Percentiles rank a stretch among this genome's conserved stretches.
These are phyloP conservation scores for Penicillium crystallinum DNA, from an alignment of 495 filamentous ascomycete genomes.

Conservation along the genomic window DNA sequence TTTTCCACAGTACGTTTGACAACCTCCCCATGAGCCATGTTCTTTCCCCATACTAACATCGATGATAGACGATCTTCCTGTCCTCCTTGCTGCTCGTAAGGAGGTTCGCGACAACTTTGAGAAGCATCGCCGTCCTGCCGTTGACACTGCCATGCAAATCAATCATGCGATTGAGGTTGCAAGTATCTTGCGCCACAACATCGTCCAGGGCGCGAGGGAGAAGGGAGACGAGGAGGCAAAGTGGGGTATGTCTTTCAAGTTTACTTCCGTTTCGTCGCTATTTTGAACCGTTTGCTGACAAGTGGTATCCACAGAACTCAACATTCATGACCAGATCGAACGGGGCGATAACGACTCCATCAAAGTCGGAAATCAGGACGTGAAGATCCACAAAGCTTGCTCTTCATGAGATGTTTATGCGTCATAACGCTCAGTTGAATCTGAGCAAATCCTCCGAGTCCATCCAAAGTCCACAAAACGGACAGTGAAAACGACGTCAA, in stretches of 20 bases:
- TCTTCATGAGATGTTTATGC: constrained; percentile 23
- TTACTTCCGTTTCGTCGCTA: background rate
- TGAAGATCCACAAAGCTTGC: constrained; percentile 45
- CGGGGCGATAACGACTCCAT: constrained; percentile 87
- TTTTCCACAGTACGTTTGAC: constrained; percentile 65
- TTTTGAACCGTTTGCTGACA: constrained; percentile 4
- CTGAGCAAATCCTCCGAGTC: constrained; percentile 5
- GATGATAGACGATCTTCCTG: constrained; percentile 56
- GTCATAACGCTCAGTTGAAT: background rate
- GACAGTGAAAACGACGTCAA: background rate
- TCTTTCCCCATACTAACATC: background rate
- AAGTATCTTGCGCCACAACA: constrained; percentile 70
- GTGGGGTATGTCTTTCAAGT: constrained; percentile 53
- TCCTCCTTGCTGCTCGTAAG: constrained; percentile 63
- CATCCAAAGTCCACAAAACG: background rate
- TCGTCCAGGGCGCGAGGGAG: constrained; percentile 73
- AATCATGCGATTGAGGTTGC: constrained; percentile 80
- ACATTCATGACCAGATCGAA: constrained; percentile 87
- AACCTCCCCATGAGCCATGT: background rate
- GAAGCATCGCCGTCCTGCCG: constrained; percentile 50
- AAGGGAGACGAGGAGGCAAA: constrained; percentile 47
- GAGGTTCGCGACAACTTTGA: constrained; percentile 70
- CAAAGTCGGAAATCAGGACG: constrained; percentile 48
- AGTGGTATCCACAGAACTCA: constrained; percentile 52
- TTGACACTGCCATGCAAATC: constrained; percentile 52